Evolutionary conservation across 2,329 filamentous ascomycete species (phyloP).

Genomic region (Colletotrichum chlorophyti): DNA sequence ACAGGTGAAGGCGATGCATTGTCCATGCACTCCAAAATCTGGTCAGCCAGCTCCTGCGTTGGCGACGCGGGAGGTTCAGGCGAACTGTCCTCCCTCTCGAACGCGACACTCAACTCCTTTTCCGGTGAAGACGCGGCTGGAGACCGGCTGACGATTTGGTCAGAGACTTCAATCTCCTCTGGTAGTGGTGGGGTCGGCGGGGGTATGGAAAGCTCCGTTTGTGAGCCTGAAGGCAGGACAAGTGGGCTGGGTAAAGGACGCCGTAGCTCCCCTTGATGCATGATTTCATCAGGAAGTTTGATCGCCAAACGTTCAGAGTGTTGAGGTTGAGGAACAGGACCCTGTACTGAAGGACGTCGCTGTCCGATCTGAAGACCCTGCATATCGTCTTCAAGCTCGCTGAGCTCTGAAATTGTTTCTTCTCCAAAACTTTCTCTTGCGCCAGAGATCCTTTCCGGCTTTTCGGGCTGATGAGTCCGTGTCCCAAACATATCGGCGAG

Average conservation of each 20-base stretch:
- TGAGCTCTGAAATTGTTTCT: conserved; percentile 55
- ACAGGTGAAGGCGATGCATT: conserved; percentile 63
- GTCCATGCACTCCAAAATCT: conserved; percentile 62
- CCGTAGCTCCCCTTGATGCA: background rate
- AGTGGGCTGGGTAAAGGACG: conserved; percentile 14
- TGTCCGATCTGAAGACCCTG: conserved; percentile 8
- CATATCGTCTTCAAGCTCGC: conserved; percentile 58
- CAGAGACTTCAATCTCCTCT: conserved; percentile 7
- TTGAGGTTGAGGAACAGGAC: background rate
- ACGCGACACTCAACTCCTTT: background rate
- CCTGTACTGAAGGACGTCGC: conserved; percentile 13
- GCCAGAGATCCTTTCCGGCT: conserved; percentile 18
- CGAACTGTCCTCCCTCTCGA: conserved; percentile 17
- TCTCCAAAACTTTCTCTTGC: conserved; percentile 29
- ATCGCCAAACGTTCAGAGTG: background rate
- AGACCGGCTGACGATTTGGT: background rate
- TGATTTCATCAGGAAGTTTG: conserved; percentile 14
- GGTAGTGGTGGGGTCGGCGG: conserved; percentile 24
- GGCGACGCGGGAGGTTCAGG: conserved; percentile 41
- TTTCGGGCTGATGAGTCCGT: conserved; percentile 8
- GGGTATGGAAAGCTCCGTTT: conserved; percentile 17
- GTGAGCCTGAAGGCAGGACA: conserved; percentile 15
- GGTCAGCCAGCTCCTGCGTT: conserved; percentile 59
- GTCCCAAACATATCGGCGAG: conserved; percentile 31
- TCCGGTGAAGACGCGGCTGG: conserved; percentile 11